Conservation (phyloP, 257 asterid species). For the Echium plantagineum region DNA sequence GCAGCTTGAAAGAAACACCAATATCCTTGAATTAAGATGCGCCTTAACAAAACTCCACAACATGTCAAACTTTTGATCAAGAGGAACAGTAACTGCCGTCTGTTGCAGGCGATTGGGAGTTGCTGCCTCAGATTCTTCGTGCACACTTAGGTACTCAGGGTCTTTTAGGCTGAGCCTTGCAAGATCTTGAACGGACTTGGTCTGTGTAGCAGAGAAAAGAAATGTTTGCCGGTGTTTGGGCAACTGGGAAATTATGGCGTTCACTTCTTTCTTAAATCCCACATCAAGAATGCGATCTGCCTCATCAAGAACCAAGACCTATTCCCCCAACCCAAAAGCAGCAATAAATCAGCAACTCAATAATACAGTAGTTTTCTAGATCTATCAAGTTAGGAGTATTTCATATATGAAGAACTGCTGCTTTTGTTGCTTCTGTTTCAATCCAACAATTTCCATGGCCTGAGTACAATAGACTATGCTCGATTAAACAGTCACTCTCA, state of each 20-base stretch:
- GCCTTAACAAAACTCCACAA: conserved; percentile 89
- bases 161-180: conserved; percentile 96
- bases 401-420: background rate
- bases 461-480: too few species aligned
- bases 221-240: conserved; percentile 82
- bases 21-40: conserved; percentile 69
- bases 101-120: conserved; percentile 79
- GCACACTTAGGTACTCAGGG: conserved; percentile 90
- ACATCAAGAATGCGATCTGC: conserved; percentile 96
- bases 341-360: conserved; percentile 21
- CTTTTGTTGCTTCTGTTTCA: background rate
- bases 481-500: too few species aligned
- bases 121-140: conserved; percentile 75
- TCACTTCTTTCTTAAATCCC: conserved; percentile 66
- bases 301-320: conserved; percentile 93
- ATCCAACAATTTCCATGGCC: too few species aligned
- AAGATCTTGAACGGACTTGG: conserved; percentile 88
- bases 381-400: too few species aligned
- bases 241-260: conserved; percentile 88
- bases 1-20: conserved; percentile 81
- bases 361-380: background rate
- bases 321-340: conserved; percentile 35
- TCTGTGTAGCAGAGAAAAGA: conserved; percentile 89
- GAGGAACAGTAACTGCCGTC: conserved; percentile 70
- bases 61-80: conserved; percentile 81